Percentiles rank a stretch among this genome's conserved stretches.
These are phyloP conservation scores for Mortierella antarctica DNA, from an alignment of 192 early-diverging fungal species.

Conservation along the genomic window DNA sequence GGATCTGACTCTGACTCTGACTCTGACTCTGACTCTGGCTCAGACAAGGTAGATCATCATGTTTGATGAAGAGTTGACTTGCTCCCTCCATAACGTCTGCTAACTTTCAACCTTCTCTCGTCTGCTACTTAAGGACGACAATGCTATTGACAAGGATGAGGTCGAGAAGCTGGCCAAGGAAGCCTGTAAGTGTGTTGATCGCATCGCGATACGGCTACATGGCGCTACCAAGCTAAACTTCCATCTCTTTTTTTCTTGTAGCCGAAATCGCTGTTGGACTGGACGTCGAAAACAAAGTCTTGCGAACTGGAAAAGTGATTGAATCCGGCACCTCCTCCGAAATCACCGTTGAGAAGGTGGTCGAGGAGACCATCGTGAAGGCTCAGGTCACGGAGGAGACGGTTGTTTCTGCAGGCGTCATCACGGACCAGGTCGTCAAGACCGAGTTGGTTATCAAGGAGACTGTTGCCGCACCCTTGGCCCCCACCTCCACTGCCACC, in stretches of 20 bases:
- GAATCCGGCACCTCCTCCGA: background rate
- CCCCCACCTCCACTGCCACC: background rate
- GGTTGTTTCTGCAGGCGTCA: background rate
- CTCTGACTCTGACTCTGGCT: slow-evolving; percentile 17
- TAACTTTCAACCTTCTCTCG: too few relatives aligned
- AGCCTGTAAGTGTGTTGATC: slow-evolving; percentile 17
- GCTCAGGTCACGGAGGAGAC: slow-evolving; percentile 16
- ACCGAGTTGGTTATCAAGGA: slow-evolving; percentile 12
- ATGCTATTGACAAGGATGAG: slow-evolving; percentile 27
- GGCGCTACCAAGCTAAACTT: background rate
- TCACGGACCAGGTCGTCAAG: background rate
- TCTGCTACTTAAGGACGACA: slow-evolving; percentile 3
- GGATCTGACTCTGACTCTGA: slow-evolving; percentile 14
- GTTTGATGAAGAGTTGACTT: too few relatives aligned
- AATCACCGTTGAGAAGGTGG: background rate
- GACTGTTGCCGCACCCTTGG: background rate
- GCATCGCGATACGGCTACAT: background rate
- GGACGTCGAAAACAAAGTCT: slow-evolving; percentile 34
- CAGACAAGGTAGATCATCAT: slow-evolving; percentile 5
- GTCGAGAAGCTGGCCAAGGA: slow-evolving; percentile 28
- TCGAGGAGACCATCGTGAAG: slow-evolving; percentile 24
- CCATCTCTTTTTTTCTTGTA: background rate
- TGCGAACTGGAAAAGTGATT: slow-evolving; percentile 43
- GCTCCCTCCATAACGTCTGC: too few relatives aligned
- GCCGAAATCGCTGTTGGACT: slow-evolving; percentile 15